phyloP scores from a whole-genome alignment of 495 filamentous ascomycete species.

The Cercophora scortea region DNA sequence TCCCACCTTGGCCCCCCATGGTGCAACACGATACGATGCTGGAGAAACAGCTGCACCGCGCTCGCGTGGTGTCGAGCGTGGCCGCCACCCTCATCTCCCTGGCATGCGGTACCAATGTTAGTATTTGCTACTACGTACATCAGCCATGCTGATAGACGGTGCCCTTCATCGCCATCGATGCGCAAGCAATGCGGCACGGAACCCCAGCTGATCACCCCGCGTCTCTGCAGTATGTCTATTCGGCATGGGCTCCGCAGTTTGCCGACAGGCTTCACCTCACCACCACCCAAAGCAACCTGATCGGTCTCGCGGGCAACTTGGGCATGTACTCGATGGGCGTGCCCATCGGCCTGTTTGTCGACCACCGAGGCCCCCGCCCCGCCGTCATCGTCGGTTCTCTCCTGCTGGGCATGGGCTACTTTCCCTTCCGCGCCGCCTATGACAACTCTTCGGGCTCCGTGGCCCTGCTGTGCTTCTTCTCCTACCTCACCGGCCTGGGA shows the following conservation, averaged over 20 bases:
- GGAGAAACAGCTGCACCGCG: slow-evolving; percentile 36
- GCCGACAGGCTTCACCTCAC: slow-evolving; percentile 77
- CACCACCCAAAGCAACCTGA: slow-evolving; percentile 83
- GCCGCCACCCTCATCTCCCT: slow-evolving; percentile 82
- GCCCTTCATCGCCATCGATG: background rate
- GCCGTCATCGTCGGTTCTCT: slow-evolving; percentile 67
- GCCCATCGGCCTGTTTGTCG: slow-evolving; percentile 80
- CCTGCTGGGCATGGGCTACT: slow-evolving; percentile 68
- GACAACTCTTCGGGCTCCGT: slow-evolving; percentile 59
- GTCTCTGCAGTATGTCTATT: slow-evolving; percentile 79
- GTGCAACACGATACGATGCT: slow-evolving; percentile 14
- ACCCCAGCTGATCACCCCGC: background rate
- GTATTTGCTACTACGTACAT: background rate
- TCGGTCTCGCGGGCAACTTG: slow-evolving; percentile 85
- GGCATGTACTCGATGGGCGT: slow-evolving; percentile 94
- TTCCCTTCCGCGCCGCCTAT: slow-evolving; percentile 62
- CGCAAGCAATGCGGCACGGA: too few species aligned
- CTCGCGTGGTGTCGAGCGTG: slow-evolving; percentile 67
- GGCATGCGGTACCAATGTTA: slow-evolving; percentile 87
- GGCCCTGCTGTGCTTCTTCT: slow-evolving; percentile 67
- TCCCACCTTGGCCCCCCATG: background rate
- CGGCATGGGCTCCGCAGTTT: slow-evolving; percentile 95
- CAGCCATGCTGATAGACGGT: background rate
- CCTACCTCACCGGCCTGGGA: slow-evolving; percentile 77
- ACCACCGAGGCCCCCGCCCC: slow-evolving; percentile 71